Base-by-base conservation (phyloP, 164 flowering plant species). In the Nelumbo lutea region DNA sequence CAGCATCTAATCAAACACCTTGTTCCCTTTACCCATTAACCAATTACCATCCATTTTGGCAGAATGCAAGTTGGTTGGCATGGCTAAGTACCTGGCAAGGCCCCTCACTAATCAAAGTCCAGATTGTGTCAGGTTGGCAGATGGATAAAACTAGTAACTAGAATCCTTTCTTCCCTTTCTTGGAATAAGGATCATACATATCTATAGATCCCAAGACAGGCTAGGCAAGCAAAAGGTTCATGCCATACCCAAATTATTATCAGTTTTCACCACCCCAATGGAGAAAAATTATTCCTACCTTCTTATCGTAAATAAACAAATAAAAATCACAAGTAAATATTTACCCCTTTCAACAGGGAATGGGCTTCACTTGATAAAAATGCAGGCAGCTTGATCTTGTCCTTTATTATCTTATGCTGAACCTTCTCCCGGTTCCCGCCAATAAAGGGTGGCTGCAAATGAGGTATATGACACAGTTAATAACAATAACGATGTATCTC, bases 391-490 rank as follows among this genome's bases (percentile, higher is more conserved):
- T 89, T 93, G 44, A 89, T 76, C 83, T 90, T 94, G 42, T 94
- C 97, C 83, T 86, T 94, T 9, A 91, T 76, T 73, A 94, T 90
- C 79, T 89, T 91, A 70, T 87, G 88, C 81, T 91, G 98, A 66
- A 91, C 74, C 77, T 94, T 94, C 38, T 81, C 73, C 5, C 88
- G 80, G 69, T 86, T 88, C n/a, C 96, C 89, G 59, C 82, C 86
- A 75, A 75, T 48, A 72, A 85, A 94, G 61, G 98, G 97, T 61
- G 95, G 90, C 98, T 93, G 83, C 76, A 82, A 38, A 70, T 46
- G 56, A 55, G 47, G 51, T 60, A 63, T 42, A 9, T 41, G 41
- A 62, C 3, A 52, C 62, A 61, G 6, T 6, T 3, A 53, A 4
- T 15, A 9, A 53, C 57, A 10, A 53, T 46, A 46, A 46, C 48